A percentile compares a stretch with the other conserved stretches of the same genome.
Evolutionary conservation across 805 yeast genomes (phyloP).

Genomic region (Cyberlindnera euphorbiiphila): DNA sequence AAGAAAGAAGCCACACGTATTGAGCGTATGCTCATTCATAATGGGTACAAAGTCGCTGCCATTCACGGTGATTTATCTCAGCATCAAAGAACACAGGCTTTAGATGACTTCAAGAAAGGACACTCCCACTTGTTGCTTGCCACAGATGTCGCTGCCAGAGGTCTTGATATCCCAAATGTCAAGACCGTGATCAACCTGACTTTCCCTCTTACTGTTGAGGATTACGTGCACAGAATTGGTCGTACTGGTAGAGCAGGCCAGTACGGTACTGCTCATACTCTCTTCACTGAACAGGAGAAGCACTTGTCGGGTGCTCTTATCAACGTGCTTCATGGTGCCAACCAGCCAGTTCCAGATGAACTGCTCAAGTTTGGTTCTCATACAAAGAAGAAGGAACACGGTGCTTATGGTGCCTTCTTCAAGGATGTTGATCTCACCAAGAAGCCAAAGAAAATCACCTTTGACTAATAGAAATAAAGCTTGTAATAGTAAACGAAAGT

Average conservation of each 20-base stretch:
- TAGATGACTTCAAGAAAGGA: slow-evolving; percentile 82
- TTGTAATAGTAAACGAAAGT: background rate
- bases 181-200: slow-evolving; percentile 92
- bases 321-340: slow-evolving; percentile 89
- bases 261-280: slow-evolving; percentile 90
- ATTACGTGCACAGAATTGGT: slow-evolving; percentile 95
- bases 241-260: slow-evolving; percentile 98
- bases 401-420: slow-evolving; percentile 97
- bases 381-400: slow-evolving; percentile 95
- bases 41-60: slow-evolving; percentile 82
- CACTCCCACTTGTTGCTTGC: slow-evolving; percentile 75
- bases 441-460: slow-evolving; percentile 87
- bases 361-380: slow-evolving; percentile 94
- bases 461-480: slow-evolving; percentile 28
- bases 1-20: slow-evolving; percentile 95
- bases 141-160: slow-evolving; percentile 98
- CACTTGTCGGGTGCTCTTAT: slow-evolving; percentile 92
- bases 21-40: slow-evolving; percentile 67
- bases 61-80: slow-evolving; percentile 95
- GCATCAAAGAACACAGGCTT: slow-evolving; percentile 84
- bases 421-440: slow-evolving; percentile 85
- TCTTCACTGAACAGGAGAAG: slow-evolving; percentile 95
- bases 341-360: slow-evolving; percentile 94
- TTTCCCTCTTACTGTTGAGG: slow-evolving; percentile 94
- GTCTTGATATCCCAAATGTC: slow-evolving; percentile 95